Evolutionary conservation across 352 stramenopile genomes (phyloP).

Genomic region (Achlya hypogyna): DNA sequence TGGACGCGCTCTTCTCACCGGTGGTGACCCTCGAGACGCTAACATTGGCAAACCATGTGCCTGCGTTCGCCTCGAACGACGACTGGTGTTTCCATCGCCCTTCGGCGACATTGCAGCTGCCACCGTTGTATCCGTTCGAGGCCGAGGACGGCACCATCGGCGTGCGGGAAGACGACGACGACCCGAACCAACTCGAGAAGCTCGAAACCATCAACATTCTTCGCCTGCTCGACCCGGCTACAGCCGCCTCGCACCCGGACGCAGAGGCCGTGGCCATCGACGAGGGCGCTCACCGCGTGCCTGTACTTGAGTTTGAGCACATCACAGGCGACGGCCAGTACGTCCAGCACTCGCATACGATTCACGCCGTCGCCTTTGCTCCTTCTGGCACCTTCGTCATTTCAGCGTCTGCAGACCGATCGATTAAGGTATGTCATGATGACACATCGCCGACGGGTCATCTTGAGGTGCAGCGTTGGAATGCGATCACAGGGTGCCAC

Average conservation of each 20-base stretch:
- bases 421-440: not conserved
- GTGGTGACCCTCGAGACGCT: not conserved
- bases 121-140: not conserved
- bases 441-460: not conserved
- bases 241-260: not conserved
- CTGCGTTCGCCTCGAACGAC: conserved; percentile 4
- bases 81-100: conserved; percentile 4
- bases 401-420: not conserved
- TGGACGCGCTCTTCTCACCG: conserved; percentile 6
- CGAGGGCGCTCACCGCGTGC: not conserved
- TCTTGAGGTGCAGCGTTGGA: not conserved
- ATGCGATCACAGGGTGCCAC: not conserved
- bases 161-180: conserved; percentile 6
- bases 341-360: conserved; percentile 8
- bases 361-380: not conserved
- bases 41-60: not conserved
- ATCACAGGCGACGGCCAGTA: not conserved
- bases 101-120: not conserved
- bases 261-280: not conserved
- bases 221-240: not conserved
- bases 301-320: not conserved
- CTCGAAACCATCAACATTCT: conserved; percentile 5
- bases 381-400: not conserved
- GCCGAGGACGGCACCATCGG: not conserved
- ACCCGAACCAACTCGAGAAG: not conserved